A percentile compares a stretch with the other conserved stretches of the same genome.
These are phyloP conservation scores for Daldinia decipiens DNA, from an alignment of 495 filamentous ascomycete genomes.

Conservation along the genomic window DNA sequence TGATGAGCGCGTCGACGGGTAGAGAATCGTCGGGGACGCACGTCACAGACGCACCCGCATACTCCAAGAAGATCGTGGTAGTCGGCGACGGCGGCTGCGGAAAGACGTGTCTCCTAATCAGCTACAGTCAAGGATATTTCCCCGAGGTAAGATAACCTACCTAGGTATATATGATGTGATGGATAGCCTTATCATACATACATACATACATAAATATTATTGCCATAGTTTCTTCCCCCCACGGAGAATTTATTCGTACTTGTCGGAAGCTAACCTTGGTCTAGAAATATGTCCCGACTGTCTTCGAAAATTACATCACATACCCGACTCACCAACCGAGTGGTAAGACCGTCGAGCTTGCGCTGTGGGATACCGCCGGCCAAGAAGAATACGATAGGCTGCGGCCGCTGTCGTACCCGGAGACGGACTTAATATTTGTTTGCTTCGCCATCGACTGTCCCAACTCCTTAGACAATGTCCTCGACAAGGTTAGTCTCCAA, in stretches of 20 bases:
- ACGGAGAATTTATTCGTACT: background rate
- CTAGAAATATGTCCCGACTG: constrained; percentile 97
- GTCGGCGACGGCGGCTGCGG: constrained; percentile 98
- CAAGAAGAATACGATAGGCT: constrained; percentile 99
- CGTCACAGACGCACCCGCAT: constrained; percentile 88
- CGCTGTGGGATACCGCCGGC: constrained; percentile 97
- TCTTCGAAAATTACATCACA: constrained; percentile 99
- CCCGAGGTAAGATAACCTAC: constrained; percentile 83
- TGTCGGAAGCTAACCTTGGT: constrained; percentile 25
- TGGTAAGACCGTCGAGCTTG: constrained; percentile 94
- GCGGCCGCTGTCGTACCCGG: constrained; percentile 94
- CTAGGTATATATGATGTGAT: background rate
- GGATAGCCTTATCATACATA: background rate
- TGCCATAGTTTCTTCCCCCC: background rate
- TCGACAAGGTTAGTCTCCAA: constrained; percentile 83
- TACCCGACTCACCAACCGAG: constrained; percentile 86
- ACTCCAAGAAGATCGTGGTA: constrained; percentile 98
- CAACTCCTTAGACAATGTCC: constrained; percentile 95
- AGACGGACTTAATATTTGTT: constrained; percentile 97
- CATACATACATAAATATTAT: no score
- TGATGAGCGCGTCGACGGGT: constrained; percentile 69
- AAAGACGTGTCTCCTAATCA: constrained; percentile 98
- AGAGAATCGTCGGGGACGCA: constrained; percentile 81
- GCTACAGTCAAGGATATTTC: constrained; percentile 97
- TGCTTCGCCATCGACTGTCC: constrained; percentile 99